Base-by-base conservation (phyloP, 2,329 filamentous ascomycete genomes). In the Colletotrichum liaoningense region DNA sequence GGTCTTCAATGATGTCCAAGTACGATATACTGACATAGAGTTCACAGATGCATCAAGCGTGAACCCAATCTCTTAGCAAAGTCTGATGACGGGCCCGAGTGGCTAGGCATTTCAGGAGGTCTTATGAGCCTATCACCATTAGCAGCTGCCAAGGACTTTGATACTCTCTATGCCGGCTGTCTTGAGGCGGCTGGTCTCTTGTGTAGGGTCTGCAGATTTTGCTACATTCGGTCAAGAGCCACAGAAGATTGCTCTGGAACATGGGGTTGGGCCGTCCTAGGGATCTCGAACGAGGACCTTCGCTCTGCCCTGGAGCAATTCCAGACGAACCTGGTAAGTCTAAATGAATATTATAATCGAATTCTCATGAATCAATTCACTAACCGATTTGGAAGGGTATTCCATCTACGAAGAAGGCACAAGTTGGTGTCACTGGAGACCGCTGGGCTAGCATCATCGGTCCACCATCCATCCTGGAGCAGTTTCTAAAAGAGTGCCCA, bases 361-460 rank as follows among this genome's bases (percentile, higher is more conserved):
- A 24, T 33, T 35, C 33, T 35, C 12, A 12, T 35, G 33, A 35
- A 35, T 11, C 1, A 35, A 35, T 7, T 16, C 12, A 5, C 35
- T 38, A 16, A 38, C 35, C 4, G 35, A 9, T 9, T 38, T 14
- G 12, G 5, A 38, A 59, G 57, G 57, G 28, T 11, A 35, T 69
- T 52, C 67, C 67, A 1, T 24, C 5, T 1, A 7, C 33, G 14
- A 69, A 64, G 33, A 57, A 49, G 33, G 67, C 67, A 3, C 58
- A 24, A 26, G 52, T 64, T 9, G 67, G 67, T 52, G 28, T 69
- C 33, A 56, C 22, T 5, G 67, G 67, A 2, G 67, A 63, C 33
- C 33, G 38, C 11, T 69, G 67, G 67, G 52, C 28, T 24, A 69
- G 28, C 52, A 26, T 69, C 35, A 35, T 69, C 9, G 67, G 67